Conservation (phyloP, 1,284 basidiomycete genomes). For the Ceratobasidium sp. region DNA sequence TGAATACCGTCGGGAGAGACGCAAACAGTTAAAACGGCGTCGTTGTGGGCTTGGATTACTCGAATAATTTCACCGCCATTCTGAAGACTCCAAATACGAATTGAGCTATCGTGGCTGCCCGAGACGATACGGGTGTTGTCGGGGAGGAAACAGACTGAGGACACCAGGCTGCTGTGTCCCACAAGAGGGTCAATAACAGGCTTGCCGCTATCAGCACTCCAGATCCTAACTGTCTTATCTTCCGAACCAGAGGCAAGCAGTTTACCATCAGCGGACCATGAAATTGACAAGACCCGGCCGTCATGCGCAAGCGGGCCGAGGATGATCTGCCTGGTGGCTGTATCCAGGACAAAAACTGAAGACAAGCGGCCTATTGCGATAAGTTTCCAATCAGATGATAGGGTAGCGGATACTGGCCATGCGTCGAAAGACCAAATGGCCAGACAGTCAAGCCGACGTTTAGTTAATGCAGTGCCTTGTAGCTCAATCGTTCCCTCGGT, state of each 20-base stretch:
- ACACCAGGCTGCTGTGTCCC: not conserved
- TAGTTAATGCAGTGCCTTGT: not conserved
- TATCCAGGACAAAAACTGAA: not conserved
- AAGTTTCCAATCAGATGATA: not conserved
- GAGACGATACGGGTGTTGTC: not conserved
- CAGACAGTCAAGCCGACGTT: not conserved
- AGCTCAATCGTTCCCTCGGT: not conserved
- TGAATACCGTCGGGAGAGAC: not conserved
- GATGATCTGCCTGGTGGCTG: not conserved
- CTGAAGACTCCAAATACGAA: not conserved
- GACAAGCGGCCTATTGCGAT: not conserved
- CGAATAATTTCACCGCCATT: not conserved
- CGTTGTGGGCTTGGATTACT: not conserved
- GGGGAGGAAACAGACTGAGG: not conserved
- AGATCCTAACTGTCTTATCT: not conserved
- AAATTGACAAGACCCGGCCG: not conserved
- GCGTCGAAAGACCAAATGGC: not conserved
- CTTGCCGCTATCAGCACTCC: not conserved
- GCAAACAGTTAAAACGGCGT: not conserved
- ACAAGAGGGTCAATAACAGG: not conserved
- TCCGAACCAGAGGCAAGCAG: not conserved
- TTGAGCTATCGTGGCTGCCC: not conserved
- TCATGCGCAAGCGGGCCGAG: not conserved
- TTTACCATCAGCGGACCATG: not conserved
- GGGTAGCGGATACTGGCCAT: not conserved